Evolutionary conservation across 495 filamentous ascomycete species (phyloP), one percentile per base, ranked within the genome.

Genomic region (Aspergillus conjunctus): DNA sequence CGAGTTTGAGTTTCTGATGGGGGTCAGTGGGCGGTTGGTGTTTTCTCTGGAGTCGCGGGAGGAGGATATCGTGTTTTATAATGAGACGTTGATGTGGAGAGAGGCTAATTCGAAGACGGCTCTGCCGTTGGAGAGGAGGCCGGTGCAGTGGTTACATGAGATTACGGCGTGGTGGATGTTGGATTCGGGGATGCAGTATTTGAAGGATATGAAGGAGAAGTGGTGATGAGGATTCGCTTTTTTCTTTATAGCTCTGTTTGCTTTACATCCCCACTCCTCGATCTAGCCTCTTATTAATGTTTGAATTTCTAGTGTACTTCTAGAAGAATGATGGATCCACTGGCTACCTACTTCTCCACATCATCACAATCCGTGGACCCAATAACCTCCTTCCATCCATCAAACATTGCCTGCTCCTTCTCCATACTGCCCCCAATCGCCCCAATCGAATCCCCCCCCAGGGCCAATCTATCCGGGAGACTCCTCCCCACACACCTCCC

Each of bases 381-480:
- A 48, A 58, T 43, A 21, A 62, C 39, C 3, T 64, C 64, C 52
- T 73, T 65, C 73, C 79, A 82, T 12, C 71, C 70, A 51, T 76
- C 71, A 50, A 82, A 61, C 33, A 71, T 62, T 33, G 62, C 64
- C 59, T 71, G 48, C 18, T 73, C 71, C 4, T 71, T 61, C 43
- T 67, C 61, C 34, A 76, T 65, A 45, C 71, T 77, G 39, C 57
- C 63, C 21, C 69, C 65, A 55, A 82, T 76, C 2, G 59, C 48
- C 5, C 54, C 58, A 18, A 74, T 10, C 54, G 22, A 72, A 70
- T 85, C 81, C 4, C 69, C 68, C 8, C 80, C 83, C 46, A 84
- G 54, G 0, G 77, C 78, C 31, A 83, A 56, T 33, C 81, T 69
- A 9, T 68, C 65, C 9, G 79, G 78, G 17, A 83, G 59, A 2